Evolutionary conservation across 2,329 filamentous ascomycete genomes (phyloP), one percentile per base, ranked within the genome.

Genomic region (Venturia effusa): DNA sequence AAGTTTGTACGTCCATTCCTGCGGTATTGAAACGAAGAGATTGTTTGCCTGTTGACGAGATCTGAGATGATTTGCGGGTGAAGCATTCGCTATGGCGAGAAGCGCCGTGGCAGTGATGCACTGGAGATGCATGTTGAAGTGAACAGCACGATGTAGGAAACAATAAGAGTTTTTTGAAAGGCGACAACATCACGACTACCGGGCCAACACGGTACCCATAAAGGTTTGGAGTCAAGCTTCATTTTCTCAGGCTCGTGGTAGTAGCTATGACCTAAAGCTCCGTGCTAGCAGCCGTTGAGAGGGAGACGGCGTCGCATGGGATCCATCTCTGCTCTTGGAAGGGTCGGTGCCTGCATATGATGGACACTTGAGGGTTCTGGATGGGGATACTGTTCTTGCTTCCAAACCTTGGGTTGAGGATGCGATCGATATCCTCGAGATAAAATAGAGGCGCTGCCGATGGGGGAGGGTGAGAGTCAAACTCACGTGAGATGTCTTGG

Each of bases 1-100:
- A 15, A 61, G 59, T n/a, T 41, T 40, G 19, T 61, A 61, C 27
- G 59, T 61, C 59, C 37, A 61, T 41, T 61, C 59, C 15, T 41
- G 27, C 7, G 37, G 34, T 40, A 61, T 61, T 3, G 59, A 61
- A 30, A 61, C 59, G 59, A 61, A 27, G 59, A 57, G 51, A 22
- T 57, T 57, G 6, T 57, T 57, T 57, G 30, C 51, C 34, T 57
- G 30, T 34, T 57, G 30, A 1, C 51, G 51, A 32, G 27, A n/a
- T 7, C 19, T 6, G 30, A 57, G 51, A 3, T 19, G 2, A 7
- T 57, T 17, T 30, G 51, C 34, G n/a, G 51, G 51, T 34, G 51
- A 57, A n/a, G 51, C 51, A 34, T 57, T 34, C 1, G 30, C 27
- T 57, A 57, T 37, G 15, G 51, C 27, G 27, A 57, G 27, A 57